Base-by-base conservation (phyloP, 805 yeast species). In the Wickerhamiella lipophila region DNA sequence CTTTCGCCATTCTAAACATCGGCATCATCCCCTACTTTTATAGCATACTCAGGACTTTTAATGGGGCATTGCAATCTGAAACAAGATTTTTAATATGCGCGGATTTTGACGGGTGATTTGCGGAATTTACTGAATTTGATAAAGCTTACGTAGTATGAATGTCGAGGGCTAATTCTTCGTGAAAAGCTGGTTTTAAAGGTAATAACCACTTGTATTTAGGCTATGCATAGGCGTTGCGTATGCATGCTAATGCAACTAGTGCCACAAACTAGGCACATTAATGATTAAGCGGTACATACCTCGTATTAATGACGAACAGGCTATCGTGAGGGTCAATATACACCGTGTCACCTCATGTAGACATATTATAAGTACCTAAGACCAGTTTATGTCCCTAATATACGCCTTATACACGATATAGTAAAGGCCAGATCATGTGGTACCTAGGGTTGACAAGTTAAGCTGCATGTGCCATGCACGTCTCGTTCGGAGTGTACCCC, bases 401-500 rank as follows among this genome's bases (percentile, higher is more conserved):
- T n/a, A n/a, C n/a, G n/a, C n/a, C n/a, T n/a, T n/a, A 23, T 23
- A 8, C 26, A 6, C 26, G 8, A 23, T 23, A 23, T 23, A 23
- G 26, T 8, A 5, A 8, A 8, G 26, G 26, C 26, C 26, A 8
- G 8, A 8, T 11, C 13, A 29, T 29, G 38, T n/a, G 19, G 18
- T 32, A n/a, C 38, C 38, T 23, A 19, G 15, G 5, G n/a, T 15
- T 4, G 12, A 16, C 38, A 19, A 32, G 15, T 32, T 32, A 32
- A 32, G 38, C 18, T 32, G 38, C 38, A 32, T 32, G 38, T 32
- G 38, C 38, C 38, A 32, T 32, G 38, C 38, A 32, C 38, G 38
- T 32, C 38, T 32, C 38, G 38, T 32, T 15, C 6, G 38, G 38
- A 19, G 38, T 32, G 38, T 15, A n/a, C 38, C 38, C 38, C 38